Conservation (phyloP, 1,284 basidiomycete genomes). For the Trametes sp. region DNA sequence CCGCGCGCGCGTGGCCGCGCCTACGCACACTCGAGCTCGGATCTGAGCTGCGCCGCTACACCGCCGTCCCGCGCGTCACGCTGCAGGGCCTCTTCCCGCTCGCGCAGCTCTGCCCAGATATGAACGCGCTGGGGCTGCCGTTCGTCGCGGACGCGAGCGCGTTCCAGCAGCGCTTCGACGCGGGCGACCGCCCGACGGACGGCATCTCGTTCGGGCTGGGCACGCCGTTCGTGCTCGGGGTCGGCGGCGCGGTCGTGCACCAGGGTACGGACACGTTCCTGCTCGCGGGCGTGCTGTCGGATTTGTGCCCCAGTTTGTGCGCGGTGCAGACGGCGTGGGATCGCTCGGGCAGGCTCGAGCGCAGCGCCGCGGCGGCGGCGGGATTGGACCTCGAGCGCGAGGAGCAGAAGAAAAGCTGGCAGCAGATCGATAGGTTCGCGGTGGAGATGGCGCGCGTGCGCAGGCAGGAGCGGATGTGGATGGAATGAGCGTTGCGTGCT, state of each 20-base stretch:
- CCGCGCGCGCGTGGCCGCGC: constrained; percentile 23
- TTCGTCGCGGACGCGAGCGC: constrained; percentile 18
- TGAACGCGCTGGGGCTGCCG: constrained; percentile 16
- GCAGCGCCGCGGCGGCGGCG: not conserved
- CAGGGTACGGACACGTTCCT: constrained; percentile 13
- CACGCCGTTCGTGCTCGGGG: constrained; percentile 12
- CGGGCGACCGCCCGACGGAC: constrained; percentile 19
- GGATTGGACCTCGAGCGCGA: constrained; percentile 13
- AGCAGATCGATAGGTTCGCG: constrained; percentile 18
- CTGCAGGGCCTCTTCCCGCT: constrained; percentile 25
- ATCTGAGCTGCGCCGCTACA: constrained; percentile 24
- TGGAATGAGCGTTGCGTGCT: not conserved
- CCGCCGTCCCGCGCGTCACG: constrained; percentile 8
- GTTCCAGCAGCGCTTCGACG: constrained; percentile 17
- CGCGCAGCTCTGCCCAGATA: constrained; percentile 20
- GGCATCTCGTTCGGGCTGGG: constrained; percentile 23
- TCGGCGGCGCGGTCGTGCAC: constrained; percentile 16
- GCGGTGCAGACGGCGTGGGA: constrained; percentile 25
- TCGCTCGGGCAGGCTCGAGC: not conserved
- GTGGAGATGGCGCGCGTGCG: constrained; percentile 29
- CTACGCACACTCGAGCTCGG: constrained; percentile 26
- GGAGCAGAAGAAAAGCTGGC: constrained; percentile 23
- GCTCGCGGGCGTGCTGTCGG: constrained; percentile 30
- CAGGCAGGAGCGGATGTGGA: constrained; percentile 29
- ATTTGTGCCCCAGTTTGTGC: constrained; percentile 28